phyloP scores from a whole-genome alignment of 2,329 filamentous ascomycete species.

The Microascus cirrosus region DNA sequence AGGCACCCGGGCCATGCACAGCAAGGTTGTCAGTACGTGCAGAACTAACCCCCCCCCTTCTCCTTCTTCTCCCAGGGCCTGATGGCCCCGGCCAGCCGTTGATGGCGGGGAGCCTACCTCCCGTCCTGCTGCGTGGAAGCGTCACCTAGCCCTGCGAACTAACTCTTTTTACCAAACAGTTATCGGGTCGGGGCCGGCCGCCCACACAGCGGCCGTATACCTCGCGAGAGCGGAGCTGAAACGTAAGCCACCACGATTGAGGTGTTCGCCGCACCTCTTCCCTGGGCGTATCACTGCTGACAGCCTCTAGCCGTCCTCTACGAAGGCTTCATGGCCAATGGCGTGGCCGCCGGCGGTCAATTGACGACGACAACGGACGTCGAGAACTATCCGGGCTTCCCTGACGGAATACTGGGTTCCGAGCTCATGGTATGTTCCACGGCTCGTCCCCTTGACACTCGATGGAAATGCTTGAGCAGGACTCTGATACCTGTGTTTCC shows the following conservation, averaged over 20 bases:
- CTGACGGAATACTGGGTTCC: slow-evolving; percentile 72
- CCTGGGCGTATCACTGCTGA: not conserved
- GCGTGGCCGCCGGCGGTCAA: slow-evolving; percentile 91
- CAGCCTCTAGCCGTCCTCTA: slow-evolving; percentile 63
- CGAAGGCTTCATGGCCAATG: slow-evolving; percentile 95
- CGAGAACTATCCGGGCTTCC: slow-evolving; percentile 96
- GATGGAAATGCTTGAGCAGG: not conserved
- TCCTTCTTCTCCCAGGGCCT: not conserved
- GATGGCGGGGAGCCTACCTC: no score
- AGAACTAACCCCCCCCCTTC: not conserved
- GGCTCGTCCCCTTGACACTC: not conserved
- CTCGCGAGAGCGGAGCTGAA: slow-evolving; percentile 88
- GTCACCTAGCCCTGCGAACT: not conserved
- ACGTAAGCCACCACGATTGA: slow-evolving; percentile 35
- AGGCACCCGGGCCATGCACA: slow-evolving; percentile 64
- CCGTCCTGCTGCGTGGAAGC: no score
- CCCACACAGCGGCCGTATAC: slow-evolving; percentile 95
- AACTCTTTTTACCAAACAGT: slow-evolving; percentile 31
- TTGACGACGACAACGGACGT: slow-evolving; percentile 97
- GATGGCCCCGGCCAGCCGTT: not conserved
- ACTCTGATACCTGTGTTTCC: not conserved
- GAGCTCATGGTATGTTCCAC: slow-evolving; percentile 62
- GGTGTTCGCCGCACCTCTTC: not conserved
- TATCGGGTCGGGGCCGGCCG: slow-evolving; percentile 90
- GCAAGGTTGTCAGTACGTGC: slow-evolving; percentile 75